Evolutionary conservation across 306 rosid genomes (phyloP).

Genomic region (Aeschynomene evenia): DNA sequence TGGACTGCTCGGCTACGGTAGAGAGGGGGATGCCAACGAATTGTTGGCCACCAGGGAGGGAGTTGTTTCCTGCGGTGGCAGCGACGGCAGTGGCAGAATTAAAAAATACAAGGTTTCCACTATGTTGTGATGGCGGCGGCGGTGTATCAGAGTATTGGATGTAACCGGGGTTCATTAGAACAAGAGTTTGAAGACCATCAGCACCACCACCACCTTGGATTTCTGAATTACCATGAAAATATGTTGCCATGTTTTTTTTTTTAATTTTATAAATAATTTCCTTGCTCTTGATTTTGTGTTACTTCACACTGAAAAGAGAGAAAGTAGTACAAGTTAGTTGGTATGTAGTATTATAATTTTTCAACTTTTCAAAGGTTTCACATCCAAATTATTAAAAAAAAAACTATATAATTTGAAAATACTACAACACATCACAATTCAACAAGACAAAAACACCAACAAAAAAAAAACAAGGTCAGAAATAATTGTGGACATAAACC

Average conservation of each 20-base stretch:
- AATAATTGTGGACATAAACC: not conserved
- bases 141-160: conserved; percentile 73
- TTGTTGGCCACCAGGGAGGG: conserved; percentile 53
- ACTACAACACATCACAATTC: not conserved
- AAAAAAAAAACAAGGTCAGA: not conserved
- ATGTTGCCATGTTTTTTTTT: conserved; percentile 69
- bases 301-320: conserved; percentile 42
- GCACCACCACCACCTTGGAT: conserved; percentile 57
- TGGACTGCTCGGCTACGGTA: conserved; percentile 33
- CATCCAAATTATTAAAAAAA: not conserved
- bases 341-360: conserved; percentile 30
- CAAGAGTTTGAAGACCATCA: conserved; percentile 81
- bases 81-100: conserved; percentile 49
- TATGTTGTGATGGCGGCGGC: conserved; percentile 47
- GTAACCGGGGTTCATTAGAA: conserved; percentile 88
- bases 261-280: not conserved
- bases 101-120: conserved; percentile 52
- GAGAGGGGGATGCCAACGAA: conserved; percentile 67
- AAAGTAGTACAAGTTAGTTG: not conserved
- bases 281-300: conserved; percentile 3
- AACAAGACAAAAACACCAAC: not conserved
- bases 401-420: not conserved
- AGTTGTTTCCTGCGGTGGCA: conserved; percentile 34
- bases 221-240: conserved; percentile 80
- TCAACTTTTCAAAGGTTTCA: conserved; percentile 24